Base-by-base conservation (phyloP, 208 protist genomes). In the Tetramitus jugosus region DNA sequence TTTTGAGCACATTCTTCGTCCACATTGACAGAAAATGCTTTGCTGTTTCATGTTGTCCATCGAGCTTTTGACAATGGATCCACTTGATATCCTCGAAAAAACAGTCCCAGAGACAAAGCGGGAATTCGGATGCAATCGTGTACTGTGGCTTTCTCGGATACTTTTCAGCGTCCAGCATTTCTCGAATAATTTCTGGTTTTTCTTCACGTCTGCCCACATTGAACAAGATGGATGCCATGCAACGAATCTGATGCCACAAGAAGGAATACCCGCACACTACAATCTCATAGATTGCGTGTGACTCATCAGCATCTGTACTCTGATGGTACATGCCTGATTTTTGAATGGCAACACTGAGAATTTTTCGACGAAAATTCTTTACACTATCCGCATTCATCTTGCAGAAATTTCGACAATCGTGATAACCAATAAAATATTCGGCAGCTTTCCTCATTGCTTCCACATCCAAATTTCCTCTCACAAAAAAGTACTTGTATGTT, bases 381-480 rank as follows among this genome's bases (percentile, higher is more conserved):
- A 94, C 92, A 74, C 93, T 92, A 43, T 94, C 87, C 23, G 94
- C 88, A 82, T 97, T 94, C 76, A 96, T 93, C 79, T 97, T 97
- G 84, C 95, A 98, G 77, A 98, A 98, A 84, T 98, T 97, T 49
- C 92, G 86, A 82, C 96, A 98, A 84, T 96, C 94, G 83, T 99
- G 95, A n/a, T 85, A 84, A 31, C 97, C 97, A 29, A 94, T 76
- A 37, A 97, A 87, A 37, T 81, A 78, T 29, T 69, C 60, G 0
- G 89, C 89, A 2, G 92, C 95, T 74, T 91, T 76, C 17, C 83
- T 87, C 95, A 99, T 98, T 60, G 83, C 87, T 33, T 81, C 85
- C 2, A 95, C 33, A 80, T 94, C 85, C 8, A 93, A 79, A 17
- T 87, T 89, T n/a, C 80, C 76, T 78, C 93, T 88, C 69, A 83